A percentile compares a stretch with the other conserved stretches of the same genome.
These are phyloP conservation scores for Limnomonas spitsbergensis DNA, from an alignment of 139 green algal species.

Conservation along the genomic window DNA sequence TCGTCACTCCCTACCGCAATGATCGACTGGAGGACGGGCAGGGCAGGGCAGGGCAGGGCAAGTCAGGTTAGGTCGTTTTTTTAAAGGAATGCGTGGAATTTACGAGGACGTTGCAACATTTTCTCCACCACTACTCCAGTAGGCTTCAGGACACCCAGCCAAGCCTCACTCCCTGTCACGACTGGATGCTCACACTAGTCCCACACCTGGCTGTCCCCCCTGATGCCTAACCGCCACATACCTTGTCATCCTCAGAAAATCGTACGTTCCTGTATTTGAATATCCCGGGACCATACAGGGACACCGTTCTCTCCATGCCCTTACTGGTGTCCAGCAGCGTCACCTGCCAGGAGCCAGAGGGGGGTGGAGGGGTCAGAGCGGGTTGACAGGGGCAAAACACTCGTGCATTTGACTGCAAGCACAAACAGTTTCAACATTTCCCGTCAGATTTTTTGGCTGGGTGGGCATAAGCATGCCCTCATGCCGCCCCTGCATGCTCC, in stretches of 20 bases:
- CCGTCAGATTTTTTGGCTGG: not conserved
- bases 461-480: not conserved
- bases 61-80: too few relatives aligned
- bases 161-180: too few relatives aligned
- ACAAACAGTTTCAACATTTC: not conserved
- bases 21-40: constrained; percentile 13
- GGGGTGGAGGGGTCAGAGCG: too few relatives aligned
- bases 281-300: not conserved
- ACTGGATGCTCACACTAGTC: too few relatives aligned
- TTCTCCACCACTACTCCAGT: too few relatives aligned
- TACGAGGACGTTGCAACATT: too few relatives aligned
- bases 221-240: too few relatives aligned
- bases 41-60: not conserved
- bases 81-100: too few relatives aligned
- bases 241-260: constrained; percentile 12
- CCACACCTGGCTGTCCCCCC: too few relatives aligned
- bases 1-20: constrained; percentile 17
- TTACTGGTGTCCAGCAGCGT: constrained; percentile 1
- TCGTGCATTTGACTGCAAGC: not conserved
- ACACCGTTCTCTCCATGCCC: not conserved
- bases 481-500: not conserved
- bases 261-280: not conserved
- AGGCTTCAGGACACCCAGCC: too few relatives aligned
- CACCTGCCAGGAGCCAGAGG: not conserved
- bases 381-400: too few relatives aligned